Conservation (phyloP, 148 eudicot species). For the Arctostaphylos glauca region DNA sequence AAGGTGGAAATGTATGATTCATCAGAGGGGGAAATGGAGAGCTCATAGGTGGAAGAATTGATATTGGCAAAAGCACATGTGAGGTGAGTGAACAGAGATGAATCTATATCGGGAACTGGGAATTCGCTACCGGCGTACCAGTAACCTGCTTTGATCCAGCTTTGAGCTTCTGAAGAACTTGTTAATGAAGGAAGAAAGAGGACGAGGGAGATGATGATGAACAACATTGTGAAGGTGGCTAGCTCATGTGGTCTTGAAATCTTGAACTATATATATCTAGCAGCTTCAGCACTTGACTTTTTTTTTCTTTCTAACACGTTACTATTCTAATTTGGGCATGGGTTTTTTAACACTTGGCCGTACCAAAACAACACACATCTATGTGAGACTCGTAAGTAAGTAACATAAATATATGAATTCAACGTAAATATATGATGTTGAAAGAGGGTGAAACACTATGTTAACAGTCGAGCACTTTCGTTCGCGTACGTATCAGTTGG, state of each 20-base stretch:
- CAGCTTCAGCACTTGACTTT: neutral
- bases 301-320: no score
- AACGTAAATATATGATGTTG: no score
- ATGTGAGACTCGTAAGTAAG: no score
- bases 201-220: neutral
- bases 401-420: no score
- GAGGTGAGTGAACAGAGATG: slow-evolving; percentile 30
- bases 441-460: no score
- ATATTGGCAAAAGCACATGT: slow-evolving; percentile 25
- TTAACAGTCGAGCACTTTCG: no score
- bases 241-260: neutral
- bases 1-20: slow-evolving; percentile 26
- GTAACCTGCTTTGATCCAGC: slow-evolving; percentile 31
- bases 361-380: no score
- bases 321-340: no score
- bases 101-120: slow-evolving; percentile 24
- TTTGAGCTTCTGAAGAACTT: slow-evolving; percentile 12
- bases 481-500: no score
- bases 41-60: slow-evolving; percentile 22
- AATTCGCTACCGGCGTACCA: slow-evolving; percentile 25
- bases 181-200: neutral
- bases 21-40: slow-evolving; percentile 16
- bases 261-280: neutral
- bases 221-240: slow-evolving; percentile 4
- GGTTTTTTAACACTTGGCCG: no score